phyloP scores from a whole-genome alignment of 495 filamentous ascomycete genomes.

The Penicillium macrosclerotiorum region DNA sequence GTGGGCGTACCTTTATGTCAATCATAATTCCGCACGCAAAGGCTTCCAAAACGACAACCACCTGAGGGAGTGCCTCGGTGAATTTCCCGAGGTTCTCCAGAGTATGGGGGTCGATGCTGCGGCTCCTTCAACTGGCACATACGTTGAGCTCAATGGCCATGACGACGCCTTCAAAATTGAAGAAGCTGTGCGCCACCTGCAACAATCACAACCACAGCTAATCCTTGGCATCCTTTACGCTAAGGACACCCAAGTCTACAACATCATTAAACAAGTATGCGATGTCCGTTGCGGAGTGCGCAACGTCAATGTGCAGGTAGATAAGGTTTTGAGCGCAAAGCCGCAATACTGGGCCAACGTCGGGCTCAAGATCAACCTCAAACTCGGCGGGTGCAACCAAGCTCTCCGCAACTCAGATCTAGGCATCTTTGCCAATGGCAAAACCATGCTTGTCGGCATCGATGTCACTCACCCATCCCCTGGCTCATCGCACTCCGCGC shows the following conservation, averaged over 20 bases:
- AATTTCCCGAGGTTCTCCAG: slow-evolving; percentile 13
- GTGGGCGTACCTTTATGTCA: slow-evolving; percentile 40
- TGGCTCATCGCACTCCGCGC: slow-evolving; percentile 53
- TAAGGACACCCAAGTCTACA: slow-evolving; percentile 56
- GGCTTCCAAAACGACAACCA: background rate
- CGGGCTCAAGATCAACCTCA: slow-evolving; percentile 81
- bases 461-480: slow-evolving; percentile 91
- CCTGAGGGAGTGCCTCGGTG: background rate
- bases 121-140: slow-evolving; percentile 10
- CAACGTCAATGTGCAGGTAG: slow-evolving; percentile 58
- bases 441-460: slow-evolving; percentile 82
- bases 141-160: slow-evolving; percentile 10
- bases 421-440: slow-evolving; percentile 56
- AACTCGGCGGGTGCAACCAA: slow-evolving; percentile 80
- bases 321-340: slow-evolving; percentile 46
- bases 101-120: slow-evolving; percentile 30
- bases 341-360: slow-evolving; percentile 70
- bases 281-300: slow-evolving; percentile 64
- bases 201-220: slow-evolving; percentile 41
- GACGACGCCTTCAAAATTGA: slow-evolving; percentile 24
- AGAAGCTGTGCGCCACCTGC: slow-evolving; percentile 26
- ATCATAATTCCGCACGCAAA: background rate
- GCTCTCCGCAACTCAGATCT: slow-evolving; percentile 47
- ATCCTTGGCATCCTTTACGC: slow-evolving; percentile 62
- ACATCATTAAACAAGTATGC: slow-evolving; percentile 62